These are phyloP conservation scores for Collybia sp. DNA, from an alignment of 768 basidiomycete genomes.

Conservation along the genomic window DNA sequence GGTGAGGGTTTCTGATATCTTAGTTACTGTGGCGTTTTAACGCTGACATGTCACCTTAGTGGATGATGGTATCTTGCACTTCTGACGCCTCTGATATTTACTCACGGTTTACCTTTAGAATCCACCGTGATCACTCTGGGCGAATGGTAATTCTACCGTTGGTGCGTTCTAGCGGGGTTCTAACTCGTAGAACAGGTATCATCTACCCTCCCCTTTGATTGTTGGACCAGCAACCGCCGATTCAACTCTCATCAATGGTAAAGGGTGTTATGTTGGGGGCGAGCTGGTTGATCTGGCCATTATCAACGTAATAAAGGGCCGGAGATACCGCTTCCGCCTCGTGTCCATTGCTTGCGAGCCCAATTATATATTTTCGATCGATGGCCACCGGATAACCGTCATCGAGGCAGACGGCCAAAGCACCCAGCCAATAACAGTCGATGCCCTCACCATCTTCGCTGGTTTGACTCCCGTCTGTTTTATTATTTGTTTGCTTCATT, in stretches of 20 bases:
- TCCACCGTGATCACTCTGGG: conserved; percentile 18
- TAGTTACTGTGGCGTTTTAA: not conserved
- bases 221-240: conserved; percentile 1
- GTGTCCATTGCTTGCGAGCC: conserved; percentile 28
- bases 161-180: not conserved
- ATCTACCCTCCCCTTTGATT: not conserved
- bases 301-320: conserved; percentile 23
- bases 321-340: conserved; percentile 33
- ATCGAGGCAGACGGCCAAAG: conserved; percentile 49
- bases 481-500: not conserved
- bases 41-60: conserved; percentile 16
- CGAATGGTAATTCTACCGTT: conserved; percentile 18
- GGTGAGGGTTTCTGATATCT: not conserved
- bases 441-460: conserved; percentile 37
- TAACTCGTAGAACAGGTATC: conserved; percentile 4
- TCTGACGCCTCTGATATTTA: conserved; percentile 11
- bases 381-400: conserved; percentile 42
- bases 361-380: conserved; percentile 38
- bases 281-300: conserved; percentile 21
- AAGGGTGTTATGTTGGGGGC: conserved; percentile 25
- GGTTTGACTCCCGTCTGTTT: conserved; percentile 7
- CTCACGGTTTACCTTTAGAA: conserved; percentile 6
- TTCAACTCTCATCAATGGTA: conserved; percentile 29
- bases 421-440: conserved; percentile 35
- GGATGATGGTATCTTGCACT: conserved; percentile 32